These are phyloP conservation scores for Prototheca cutis DNA, from an alignment of 163 green algal species.

Conservation along the genomic window DNA sequence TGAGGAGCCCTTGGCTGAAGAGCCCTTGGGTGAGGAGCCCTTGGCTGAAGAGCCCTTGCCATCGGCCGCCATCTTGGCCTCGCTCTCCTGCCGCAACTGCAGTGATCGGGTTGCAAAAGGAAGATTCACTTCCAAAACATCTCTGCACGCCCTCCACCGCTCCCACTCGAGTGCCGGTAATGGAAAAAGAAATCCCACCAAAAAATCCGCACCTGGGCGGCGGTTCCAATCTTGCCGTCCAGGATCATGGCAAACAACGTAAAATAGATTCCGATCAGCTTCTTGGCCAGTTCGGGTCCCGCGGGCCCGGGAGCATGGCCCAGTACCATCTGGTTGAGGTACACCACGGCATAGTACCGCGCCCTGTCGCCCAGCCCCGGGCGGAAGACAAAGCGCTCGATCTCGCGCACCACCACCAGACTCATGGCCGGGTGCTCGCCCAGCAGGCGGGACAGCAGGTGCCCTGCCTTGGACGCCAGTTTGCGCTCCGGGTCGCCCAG, in stretches of 20 bases:
- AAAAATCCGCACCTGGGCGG: constrained; percentile 20
- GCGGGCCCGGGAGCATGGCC: constrained; percentile 26
- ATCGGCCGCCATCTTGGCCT: too few relatives aligned
- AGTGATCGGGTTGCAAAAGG: too few relatives aligned
- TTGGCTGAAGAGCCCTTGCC: too few relatives aligned
- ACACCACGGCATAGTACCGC: constrained; percentile 82
- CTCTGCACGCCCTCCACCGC: too few relatives aligned
- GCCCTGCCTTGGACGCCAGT: constrained; percentile 74
- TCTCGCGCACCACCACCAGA: constrained; percentile 66
- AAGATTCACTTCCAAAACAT: too few relatives aligned
- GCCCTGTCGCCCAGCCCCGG: constrained; percentile 63
- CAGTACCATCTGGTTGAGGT: constrained; percentile 91
- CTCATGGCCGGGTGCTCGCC: constrained; percentile 83
- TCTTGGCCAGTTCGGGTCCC: constrained; percentile 55
- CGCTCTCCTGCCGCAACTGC: too few relatives aligned
- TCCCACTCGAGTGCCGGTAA: too few relatives aligned
- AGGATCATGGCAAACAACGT: constrained; percentile 80
- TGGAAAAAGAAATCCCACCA: too few relatives aligned
- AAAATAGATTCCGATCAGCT: constrained; percentile 91
- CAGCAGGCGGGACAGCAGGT: constrained; percentile 74
- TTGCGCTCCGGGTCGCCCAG: constrained; percentile 80
- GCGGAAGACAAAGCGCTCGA: constrained; percentile 84
- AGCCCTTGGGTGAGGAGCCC: too few relatives aligned
- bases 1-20: too few relatives aligned
- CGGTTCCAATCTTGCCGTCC: constrained; percentile 35